A percentile compares a stretch with the other conserved stretches of the same genome.
Evolutionary conservation across 2,329 filamentous ascomycete genomes (phyloP).

Genomic region (Apiospora aurea): DNA sequence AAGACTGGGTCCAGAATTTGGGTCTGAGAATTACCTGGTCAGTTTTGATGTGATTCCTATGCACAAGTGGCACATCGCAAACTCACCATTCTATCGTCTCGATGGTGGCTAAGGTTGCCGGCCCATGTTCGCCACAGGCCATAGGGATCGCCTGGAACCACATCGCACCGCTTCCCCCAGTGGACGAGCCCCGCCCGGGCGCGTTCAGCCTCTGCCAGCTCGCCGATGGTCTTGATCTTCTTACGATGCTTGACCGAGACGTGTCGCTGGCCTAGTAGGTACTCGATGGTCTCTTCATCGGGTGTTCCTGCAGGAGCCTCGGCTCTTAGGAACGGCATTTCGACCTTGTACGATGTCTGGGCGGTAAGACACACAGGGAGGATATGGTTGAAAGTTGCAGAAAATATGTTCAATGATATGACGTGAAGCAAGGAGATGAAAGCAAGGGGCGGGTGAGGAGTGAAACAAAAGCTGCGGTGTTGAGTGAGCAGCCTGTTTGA

Average conservation of each 20-base stretch:
- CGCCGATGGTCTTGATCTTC: constrained; percentile 16
- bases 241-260: not conserved
- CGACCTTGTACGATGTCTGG: not conserved
- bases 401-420: no score
- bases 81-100: constrained; percentile 25
- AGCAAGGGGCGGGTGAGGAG: no score
- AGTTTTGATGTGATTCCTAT: not conserved
- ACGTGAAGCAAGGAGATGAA: no score
- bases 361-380: no score
- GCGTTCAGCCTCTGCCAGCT: constrained; percentile 13
- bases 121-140: constrained; percentile 27
- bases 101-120: constrained; percentile 25
- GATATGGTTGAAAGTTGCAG: no score
- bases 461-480: no score
- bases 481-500: no score
- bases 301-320: constrained; percentile 24
- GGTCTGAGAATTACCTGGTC: not conserved
- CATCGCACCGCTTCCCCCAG: constrained; percentile 15
- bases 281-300: constrained; percentile 26
- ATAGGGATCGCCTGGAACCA: constrained; percentile 26
- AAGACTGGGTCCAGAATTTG: not conserved
- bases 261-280: constrained; percentile 23
- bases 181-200: constrained; percentile 3
- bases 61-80: no score
- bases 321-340: constrained; percentile 23